Evolutionary conservation across 2,329 filamentous ascomycete species (phyloP).

Genomic region (Claviceps sp.): DNA sequence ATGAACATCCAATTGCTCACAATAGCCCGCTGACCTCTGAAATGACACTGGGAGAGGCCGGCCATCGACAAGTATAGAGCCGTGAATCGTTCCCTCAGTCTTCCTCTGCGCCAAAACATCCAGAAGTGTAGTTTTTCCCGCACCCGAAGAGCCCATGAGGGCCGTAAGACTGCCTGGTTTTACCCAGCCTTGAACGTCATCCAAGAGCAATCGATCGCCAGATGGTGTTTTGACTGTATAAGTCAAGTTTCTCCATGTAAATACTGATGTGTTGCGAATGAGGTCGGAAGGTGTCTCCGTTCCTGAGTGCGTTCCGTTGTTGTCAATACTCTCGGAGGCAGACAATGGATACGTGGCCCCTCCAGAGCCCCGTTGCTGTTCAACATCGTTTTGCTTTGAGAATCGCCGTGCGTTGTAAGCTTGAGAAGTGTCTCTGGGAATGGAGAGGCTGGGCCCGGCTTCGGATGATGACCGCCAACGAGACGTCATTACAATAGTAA

Average conservation of each 20-base stretch:
- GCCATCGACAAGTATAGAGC: constrained; percentile 66
- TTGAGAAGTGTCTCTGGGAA: constrained; percentile 42
- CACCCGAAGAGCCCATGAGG: constrained; percentile 70
- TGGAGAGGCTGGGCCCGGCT: constrained; percentile 39
- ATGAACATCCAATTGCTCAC: constrained; percentile 71
- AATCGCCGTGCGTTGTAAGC: constrained; percentile 22
- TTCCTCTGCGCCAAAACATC: constrained; percentile 72
- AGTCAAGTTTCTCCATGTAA: constrained; percentile 61
- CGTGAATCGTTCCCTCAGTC: constrained; percentile 62
- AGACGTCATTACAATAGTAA: constrained; percentile 45
- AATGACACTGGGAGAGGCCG: constrained; percentile 58
- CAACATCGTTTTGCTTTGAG: constrained; percentile 30
- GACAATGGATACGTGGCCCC: constrained; percentile 2
- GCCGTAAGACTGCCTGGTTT: constrained; percentile 68
- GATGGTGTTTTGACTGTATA: constrained; percentile 52
- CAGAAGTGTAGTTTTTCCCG: constrained; percentile 74
- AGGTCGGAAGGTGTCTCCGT: constrained; percentile 21
- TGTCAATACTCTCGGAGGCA: neutral
- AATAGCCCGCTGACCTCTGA: constrained; percentile 67
- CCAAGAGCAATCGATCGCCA: constrained; percentile 55
- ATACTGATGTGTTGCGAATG: constrained; percentile 50
- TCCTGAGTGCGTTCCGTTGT: neutral
- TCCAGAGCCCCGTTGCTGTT: constrained; percentile 24
- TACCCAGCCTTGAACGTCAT: constrained; percentile 73
- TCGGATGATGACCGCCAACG: constrained; percentile 42